phyloP scores from a whole-genome alignment of 1,284 basidiomycete species.

The Hemileia vastatrix region DNA sequence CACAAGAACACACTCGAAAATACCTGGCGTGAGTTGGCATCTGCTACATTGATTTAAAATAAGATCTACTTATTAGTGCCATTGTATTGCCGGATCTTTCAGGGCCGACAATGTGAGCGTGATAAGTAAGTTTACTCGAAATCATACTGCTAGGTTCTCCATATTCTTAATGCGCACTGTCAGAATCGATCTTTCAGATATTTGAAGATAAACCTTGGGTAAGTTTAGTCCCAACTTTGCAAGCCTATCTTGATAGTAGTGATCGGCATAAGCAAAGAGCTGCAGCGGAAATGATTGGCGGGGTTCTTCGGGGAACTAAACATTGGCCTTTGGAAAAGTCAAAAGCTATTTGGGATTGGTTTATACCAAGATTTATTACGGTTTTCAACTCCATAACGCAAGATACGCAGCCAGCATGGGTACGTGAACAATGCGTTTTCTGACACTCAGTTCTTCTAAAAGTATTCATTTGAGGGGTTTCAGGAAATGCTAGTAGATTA shows the following conservation, averaged over 20 bases:
- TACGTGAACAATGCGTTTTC: no score
- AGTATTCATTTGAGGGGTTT: no score
- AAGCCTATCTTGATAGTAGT: slow-evolving; percentile 55
- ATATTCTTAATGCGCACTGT: slow-evolving; percentile 46
- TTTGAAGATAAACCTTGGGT: slow-evolving; percentile 55
- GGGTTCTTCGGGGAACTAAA: slow-evolving; percentile 59
- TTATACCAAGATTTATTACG: slow-evolving; percentile 57
- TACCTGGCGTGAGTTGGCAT: slow-evolving; percentile 30
- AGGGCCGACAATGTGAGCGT: slow-evolving; percentile 11
- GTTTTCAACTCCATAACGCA: slow-evolving; percentile 56
- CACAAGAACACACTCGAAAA: slow-evolving; percentile 43
- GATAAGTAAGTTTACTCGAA: slow-evolving; percentile 3
- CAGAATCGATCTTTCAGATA: slow-evolving; percentile 50
- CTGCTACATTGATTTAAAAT: not conserved
- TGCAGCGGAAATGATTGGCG: slow-evolving; percentile 73
- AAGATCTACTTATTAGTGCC: not conserved
- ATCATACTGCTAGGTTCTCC: not conserved
- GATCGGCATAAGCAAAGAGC: slow-evolving; percentile 89
- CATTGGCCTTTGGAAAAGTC: slow-evolving; percentile 68
- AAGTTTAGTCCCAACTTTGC: slow-evolving; percentile 52
- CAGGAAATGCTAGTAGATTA: slow-evolving; percentile 46
- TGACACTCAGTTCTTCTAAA: no score
- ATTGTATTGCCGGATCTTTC: not conserved
- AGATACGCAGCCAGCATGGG: slow-evolving; percentile 47
- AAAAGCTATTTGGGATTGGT: slow-evolving; percentile 69